A percentile compares a stretch with the other conserved stretches of the same genome.
These are phyloP conservation scores for Ascochyta koolunga DNA, from an alignment of 2,329 filamentous ascomycete species.

Conservation along the genomic window DNA sequence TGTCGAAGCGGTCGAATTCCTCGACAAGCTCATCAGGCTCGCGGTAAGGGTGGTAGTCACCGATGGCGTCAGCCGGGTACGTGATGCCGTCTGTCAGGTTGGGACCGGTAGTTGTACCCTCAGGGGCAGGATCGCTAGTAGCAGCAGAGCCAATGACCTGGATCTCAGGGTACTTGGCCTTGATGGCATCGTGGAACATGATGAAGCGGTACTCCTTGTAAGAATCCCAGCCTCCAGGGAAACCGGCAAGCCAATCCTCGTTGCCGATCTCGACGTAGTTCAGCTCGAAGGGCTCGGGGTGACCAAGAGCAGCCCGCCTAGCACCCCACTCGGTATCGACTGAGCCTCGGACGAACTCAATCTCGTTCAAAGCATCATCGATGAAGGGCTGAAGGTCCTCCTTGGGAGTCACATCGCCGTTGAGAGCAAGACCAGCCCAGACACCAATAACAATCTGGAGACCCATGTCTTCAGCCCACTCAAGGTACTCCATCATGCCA, in stretches of 20 bases:
- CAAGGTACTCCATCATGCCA: slow-evolving; percentile 56
- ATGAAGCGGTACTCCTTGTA: slow-evolving; percentile 43
- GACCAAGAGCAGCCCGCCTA: slow-evolving; percentile 44
- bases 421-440: slow-evolving; percentile 53
- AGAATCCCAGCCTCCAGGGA: slow-evolving; percentile 34
- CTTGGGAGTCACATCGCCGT: slow-evolving; percentile 47
- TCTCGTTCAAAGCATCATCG: slow-evolving; percentile 47
- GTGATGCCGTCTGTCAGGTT: slow-evolving; percentile 32
- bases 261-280: slow-evolving; percentile 50
- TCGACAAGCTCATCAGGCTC: slow-evolving; percentile 52
- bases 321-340: slow-evolving; percentile 42
- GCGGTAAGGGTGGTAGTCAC: slow-evolving; percentile 54
- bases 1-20: slow-evolving; percentile 52
- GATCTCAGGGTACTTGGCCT: slow-evolving; percentile 43
- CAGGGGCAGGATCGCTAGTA: slow-evolving; percentile 33
- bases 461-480: slow-evolving; percentile 55
- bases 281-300: slow-evolving; percentile 46
- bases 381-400: slow-evolving; percentile 48
- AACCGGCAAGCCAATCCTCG: slow-evolving; percentile 47
- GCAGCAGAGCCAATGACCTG: slow-evolving; percentile 44
- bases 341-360: slow-evolving; percentile 43
- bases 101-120: slow-evolving; percentile 44
- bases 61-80: slow-evolving; percentile 28
- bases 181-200: slow-evolving; percentile 44
- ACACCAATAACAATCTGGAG: slow-evolving; percentile 52